These are phyloP conservation scores for Zangia roseola DNA, from an alignment of 768 basidiomycete genomes.

Conservation along the genomic window DNA sequence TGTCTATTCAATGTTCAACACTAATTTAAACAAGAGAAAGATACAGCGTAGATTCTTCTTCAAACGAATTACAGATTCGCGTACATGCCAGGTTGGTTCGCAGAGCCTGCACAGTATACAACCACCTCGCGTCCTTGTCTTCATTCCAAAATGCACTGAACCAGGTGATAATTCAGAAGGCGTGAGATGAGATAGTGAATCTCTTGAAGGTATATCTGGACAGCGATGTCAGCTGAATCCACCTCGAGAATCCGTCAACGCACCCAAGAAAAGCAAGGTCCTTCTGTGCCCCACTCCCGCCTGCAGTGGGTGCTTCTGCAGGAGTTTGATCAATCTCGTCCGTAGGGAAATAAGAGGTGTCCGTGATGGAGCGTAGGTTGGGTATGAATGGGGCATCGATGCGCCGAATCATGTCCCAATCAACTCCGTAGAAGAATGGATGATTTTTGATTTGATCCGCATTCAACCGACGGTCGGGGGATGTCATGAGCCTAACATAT, in stretches of 20 bases:
- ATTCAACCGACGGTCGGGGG: constrained; percentile 71
- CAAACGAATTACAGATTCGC: constrained; percentile 5
- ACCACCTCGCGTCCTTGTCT: background rate
- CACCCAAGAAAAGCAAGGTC: constrained; percentile 71
- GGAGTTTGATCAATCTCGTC: constrained; percentile 84
- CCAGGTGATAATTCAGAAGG: constrained; percentile 35
- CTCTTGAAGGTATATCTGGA: constrained; percentile 78
- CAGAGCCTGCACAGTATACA: background rate
- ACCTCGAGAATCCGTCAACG: constrained; percentile 15
- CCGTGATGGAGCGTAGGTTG: constrained; percentile 87
- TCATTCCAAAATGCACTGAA: background rate
- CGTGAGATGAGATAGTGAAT: constrained; percentile 62
- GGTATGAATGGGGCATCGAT: constrained; percentile 98
- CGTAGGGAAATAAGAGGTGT: constrained; percentile 98
- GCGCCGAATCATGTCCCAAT: constrained; percentile 82
- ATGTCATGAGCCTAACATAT: constrained; percentile 69
- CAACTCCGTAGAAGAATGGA: constrained; percentile 94
- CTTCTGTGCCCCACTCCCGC: constrained; percentile 43
- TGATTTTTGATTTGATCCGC: constrained; percentile 90
- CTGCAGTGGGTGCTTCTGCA: constrained; percentile 42
- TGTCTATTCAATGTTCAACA: no score
- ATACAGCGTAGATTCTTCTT: background rate
- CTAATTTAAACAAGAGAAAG: background rate
- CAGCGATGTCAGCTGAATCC: constrained; percentile 1
- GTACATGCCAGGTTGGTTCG: background rate